Conservation (phyloP, 768 basidiomycete genomes). For the Thelephora aurantiotincta region DNA sequence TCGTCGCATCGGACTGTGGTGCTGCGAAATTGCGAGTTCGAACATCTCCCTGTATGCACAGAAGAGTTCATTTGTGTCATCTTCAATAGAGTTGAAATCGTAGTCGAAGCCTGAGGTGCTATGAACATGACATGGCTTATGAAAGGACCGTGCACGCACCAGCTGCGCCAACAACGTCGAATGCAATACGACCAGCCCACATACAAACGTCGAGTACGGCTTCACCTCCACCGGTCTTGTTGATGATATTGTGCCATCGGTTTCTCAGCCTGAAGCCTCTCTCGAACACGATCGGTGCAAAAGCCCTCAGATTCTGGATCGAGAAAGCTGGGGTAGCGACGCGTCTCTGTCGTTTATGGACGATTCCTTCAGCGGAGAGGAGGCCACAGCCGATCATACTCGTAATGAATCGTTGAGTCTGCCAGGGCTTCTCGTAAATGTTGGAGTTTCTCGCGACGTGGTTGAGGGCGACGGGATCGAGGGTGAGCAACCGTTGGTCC, state of each 20-base stretch:
- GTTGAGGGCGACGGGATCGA: slow-evolving; percentile 62
- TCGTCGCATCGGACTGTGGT: slow-evolving; percentile 28
- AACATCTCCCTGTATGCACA: slow-evolving; percentile 80
- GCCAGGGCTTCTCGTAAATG: slow-evolving; percentile 76
- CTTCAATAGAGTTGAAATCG: slow-evolving; percentile 69
- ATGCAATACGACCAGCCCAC: slow-evolving; percentile 74
- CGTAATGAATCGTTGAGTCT: slow-evolving; percentile 59
- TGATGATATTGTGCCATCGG: slow-evolving; percentile 41
- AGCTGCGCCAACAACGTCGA: slow-evolving; percentile 87
- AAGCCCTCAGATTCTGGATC: slow-evolving; percentile 55
- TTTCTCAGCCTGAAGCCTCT: slow-evolving; percentile 51
- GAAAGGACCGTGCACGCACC: slow-evolving; percentile 26
- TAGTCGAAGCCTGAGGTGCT: slow-evolving; percentile 61
- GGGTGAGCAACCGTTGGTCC: slow-evolving; percentile 66
- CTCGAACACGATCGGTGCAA: slow-evolving; percentile 58
- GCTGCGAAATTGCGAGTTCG: slow-evolving; percentile 52
- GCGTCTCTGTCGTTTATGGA: slow-evolving; percentile 70
- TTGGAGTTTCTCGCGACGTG: slow-evolving; percentile 63
- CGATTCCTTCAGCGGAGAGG: slow-evolving; percentile 63
- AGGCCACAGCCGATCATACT: slow-evolving; percentile 73
- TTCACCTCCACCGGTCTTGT: slow-evolving; percentile 18
- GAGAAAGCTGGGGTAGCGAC: slow-evolving; percentile 72
- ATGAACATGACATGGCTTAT: background rate
- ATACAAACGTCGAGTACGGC: slow-evolving; percentile 56
- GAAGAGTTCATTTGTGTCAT: slow-evolving; percentile 68